Evolutionary conservation across 176 grass and related monocot species (phyloP).

Genomic region (Pontederia paniculata): DNA sequence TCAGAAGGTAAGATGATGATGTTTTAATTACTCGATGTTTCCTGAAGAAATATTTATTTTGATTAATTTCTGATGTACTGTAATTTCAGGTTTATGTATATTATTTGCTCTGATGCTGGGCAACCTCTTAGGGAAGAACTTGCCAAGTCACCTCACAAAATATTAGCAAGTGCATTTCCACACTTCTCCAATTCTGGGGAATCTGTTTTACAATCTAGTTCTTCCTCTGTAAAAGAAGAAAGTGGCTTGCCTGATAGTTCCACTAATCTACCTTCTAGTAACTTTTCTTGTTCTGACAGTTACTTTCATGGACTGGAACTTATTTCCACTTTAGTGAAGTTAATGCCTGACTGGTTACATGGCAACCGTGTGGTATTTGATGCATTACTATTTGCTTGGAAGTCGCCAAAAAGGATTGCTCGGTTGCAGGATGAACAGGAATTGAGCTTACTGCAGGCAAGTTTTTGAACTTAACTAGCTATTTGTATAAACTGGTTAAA

Average conservation of each 20-base stretch:
- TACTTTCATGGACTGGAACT: conserved; percentile 95
- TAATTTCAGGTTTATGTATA: conserved; percentile 89
- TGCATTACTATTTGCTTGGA: conserved; percentile 77
- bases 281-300: conserved; percentile 50
- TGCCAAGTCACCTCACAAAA: conserved; percentile 84
- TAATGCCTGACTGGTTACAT: conserved; percentile 87
- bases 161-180: conserved; percentile 80
- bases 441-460: conserved; percentile 79
- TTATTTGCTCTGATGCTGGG: conserved; percentile 90
- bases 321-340: conserved; percentile 78
- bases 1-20: conserved; percentile 50
- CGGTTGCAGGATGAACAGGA: conserved; percentile 86
- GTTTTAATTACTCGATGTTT: neutral
- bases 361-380: conserved; percentile 81
- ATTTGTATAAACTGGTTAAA: neutral
- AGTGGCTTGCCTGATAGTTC: conserved; percentile 48
- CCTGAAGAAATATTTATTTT: neutral
- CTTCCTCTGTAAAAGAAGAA: conserved; percentile 63
- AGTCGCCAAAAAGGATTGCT: conserved; percentile 76
- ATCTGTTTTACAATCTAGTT: conserved; percentile 36
- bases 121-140: conserved; percentile 77
- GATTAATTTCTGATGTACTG: conserved; percentile 19
- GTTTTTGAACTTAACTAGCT: neutral
- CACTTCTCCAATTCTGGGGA: conserved; percentile 58
- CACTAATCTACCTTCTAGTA: conserved; percentile 37